Conservation (phyloP, 2,329 filamentous ascomycete species). For the Dactylonectria estremocensis region DNA sequence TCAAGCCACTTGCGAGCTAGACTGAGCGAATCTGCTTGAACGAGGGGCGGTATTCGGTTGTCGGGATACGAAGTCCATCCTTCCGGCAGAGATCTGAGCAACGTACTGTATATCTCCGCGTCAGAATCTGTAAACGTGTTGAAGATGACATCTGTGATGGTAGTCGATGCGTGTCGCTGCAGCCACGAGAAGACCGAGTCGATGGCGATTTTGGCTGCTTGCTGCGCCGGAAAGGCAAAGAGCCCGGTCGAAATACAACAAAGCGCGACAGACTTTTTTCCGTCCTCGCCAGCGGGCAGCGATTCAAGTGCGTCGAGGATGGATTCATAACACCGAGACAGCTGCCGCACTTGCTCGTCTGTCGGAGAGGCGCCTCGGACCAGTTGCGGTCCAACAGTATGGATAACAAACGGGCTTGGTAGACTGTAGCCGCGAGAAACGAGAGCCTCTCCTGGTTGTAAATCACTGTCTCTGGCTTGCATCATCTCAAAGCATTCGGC, state of each 20-base stretch:
- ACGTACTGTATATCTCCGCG: constrained; percentile 23
- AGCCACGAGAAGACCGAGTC: constrained; percentile 30
- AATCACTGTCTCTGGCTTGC: not conserved
- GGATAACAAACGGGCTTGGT: constrained; percentile 29
- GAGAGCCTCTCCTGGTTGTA: constrained; percentile 33
- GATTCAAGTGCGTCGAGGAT: constrained; percentile 29
- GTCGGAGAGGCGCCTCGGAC: constrained; percentile 20
- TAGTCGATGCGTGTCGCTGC: constrained; percentile 19
- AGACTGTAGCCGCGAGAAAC: constrained; percentile 34
- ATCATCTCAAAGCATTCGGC: constrained; percentile 38
- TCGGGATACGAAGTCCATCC: not conserved
- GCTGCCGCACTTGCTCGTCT: not conserved
- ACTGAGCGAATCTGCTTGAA: not conserved
- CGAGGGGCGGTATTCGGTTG: not conserved
- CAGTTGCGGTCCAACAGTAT: constrained; percentile 40
- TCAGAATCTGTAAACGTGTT: constrained; percentile 42
- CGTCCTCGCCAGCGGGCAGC: not conserved
- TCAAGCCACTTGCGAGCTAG: constrained; percentile 34
- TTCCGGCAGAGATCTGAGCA: not conserved
- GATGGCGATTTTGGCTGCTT: constrained; percentile 39
- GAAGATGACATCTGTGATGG: constrained; percentile 40
- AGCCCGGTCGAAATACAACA: constrained; percentile 44
- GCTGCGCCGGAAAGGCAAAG: constrained; percentile 39
- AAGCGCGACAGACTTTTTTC: constrained; percentile 33
- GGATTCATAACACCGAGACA: constrained; percentile 33